Evolutionary conservation across 1,284 basidiomycete genomes (phyloP).

Genomic region (Apiotrichum gamsii): DNA sequence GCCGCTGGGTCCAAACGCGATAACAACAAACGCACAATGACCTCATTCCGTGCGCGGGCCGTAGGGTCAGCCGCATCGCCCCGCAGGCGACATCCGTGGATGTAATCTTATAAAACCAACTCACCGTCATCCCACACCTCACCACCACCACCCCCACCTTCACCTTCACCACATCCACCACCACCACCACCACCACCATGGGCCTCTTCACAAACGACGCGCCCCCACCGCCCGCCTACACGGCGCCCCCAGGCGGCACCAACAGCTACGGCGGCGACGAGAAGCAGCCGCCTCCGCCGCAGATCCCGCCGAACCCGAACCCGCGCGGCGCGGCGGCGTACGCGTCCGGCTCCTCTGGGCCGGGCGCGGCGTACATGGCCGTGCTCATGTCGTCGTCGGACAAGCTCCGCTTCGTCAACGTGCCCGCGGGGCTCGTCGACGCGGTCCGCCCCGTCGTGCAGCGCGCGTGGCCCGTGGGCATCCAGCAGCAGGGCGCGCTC

Average conservation of each 20-base stretch:
- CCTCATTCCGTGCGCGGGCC: no score
- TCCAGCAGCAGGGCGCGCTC: constrained; percentile 18
- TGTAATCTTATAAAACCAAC: no score
- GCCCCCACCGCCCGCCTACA: not conserved
- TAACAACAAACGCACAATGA: no score
- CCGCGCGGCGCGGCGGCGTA: no score
- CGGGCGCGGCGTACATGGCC: not conserved
- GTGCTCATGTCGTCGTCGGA: not conserved
- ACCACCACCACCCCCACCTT: no score
- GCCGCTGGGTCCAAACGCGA: no score
- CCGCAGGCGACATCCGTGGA: no score
- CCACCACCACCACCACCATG: not conserved
- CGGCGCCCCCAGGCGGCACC: not conserved
- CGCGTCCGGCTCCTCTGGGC: no score
- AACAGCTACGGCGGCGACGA: not conserved
- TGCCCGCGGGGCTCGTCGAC: not conserved
- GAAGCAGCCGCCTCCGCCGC: not conserved
- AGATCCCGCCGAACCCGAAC: no score
- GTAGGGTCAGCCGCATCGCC: no score
- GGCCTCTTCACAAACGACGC: not conserved
- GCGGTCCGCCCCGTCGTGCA: not conserved
- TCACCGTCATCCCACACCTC: no score
- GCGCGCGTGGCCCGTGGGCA: constrained; percentile 27
- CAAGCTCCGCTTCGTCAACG: constrained; percentile 5
- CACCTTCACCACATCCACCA: not conserved